A percentile compares a stretch with the other conserved stretches of the same genome.
phyloP scores from a whole-genome alignment of 2,329 filamentous ascomycete genomes.

The Aureobasidium uvarum region DNA sequence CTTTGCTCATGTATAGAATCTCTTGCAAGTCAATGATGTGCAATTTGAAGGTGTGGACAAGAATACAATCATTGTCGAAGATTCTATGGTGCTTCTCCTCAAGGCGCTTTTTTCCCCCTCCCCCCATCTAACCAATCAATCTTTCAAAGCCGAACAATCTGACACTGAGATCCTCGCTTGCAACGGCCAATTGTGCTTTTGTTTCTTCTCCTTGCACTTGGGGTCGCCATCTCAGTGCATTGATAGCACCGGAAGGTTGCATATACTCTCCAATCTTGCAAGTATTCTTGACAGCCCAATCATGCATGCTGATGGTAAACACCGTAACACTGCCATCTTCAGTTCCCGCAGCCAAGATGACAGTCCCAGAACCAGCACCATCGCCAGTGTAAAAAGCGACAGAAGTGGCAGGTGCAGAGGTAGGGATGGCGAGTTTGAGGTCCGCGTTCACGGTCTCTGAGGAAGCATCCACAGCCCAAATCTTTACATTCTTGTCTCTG shows the following conservation, averaged over 20 bases:
- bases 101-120: background rate
- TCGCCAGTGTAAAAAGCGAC: slow-evolving; percentile 34
- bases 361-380: background rate
- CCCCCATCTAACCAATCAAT: background rate
- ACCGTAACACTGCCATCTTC: slow-evolving; percentile 35
- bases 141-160: slow-evolving; percentile 32
- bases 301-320: slow-evolving; percentile 23
- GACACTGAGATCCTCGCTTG: slow-evolving; percentile 42
- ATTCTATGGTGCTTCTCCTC: too few species aligned
- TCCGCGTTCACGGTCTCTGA: slow-evolving; percentile 29
- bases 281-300: slow-evolving; percentile 23
- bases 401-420: slow-evolving; percentile 37
- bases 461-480: slow-evolving; percentile 46
- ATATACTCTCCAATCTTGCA: slow-evolving; percentile 27
- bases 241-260: slow-evolving; percentile 33
- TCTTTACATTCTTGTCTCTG: slow-evolving; percentile 75
- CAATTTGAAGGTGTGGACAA: too few species aligned
- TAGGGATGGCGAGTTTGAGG: slow-evolving; percentile 33
- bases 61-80: too few species aligned
- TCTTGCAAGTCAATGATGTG: too few species aligned
- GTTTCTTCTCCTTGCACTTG: background rate
- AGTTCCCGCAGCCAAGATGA: slow-evolving; percentile 34
- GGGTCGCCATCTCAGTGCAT: slow-evolving; percentile 37
- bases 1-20: background rate
- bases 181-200: slow-evolving; percentile 38